These are phyloP conservation scores for Heimioporus sp. DNA, from an alignment of 768 basidiomycete species.

Conservation along the genomic window DNA sequence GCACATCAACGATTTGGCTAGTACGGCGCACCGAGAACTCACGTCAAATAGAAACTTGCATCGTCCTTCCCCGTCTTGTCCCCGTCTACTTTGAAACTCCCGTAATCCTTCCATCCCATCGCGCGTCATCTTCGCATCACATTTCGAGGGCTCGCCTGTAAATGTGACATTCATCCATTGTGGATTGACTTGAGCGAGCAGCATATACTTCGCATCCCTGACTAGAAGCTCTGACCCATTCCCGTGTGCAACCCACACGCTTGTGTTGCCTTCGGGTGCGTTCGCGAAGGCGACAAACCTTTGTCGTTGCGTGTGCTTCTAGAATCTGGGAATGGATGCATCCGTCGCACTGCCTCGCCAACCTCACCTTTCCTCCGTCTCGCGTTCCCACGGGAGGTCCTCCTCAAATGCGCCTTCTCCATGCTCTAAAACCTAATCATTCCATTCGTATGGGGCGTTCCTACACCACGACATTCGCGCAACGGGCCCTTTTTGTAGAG, in stretches of 20 bases:
- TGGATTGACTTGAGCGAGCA: slow-evolving; percentile 45
- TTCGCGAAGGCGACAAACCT: slow-evolving; percentile 46
- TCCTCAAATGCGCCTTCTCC: slow-evolving; percentile 35
- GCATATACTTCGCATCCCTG: slow-evolving; percentile 32
- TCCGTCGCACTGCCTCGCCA: slow-evolving; percentile 81
- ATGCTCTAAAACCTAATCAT: slow-evolving; percentile 22
- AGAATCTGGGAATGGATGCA: slow-evolving; percentile 38
- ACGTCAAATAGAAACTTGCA: slow-evolving; percentile 65
- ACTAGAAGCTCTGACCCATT: slow-evolving; percentile 25
- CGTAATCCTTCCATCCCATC: slow-evolving; percentile 42
- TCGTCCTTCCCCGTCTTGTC: slow-evolving; percentile 46
- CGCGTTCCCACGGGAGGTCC: slow-evolving; percentile 65
- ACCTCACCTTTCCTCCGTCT: slow-evolving; percentile 55
- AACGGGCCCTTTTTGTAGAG: slow-evolving; percentile 40
- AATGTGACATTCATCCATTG: slow-evolving; percentile 64
- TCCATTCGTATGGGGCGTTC: too few relatives aligned
- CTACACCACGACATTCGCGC: too few relatives aligned
- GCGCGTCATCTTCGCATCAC: slow-evolving; percentile 37
- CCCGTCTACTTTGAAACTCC: slow-evolving; percentile 47
- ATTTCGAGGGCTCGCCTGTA: slow-evolving; percentile 42
- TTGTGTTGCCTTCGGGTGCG: slow-evolving; percentile 36
- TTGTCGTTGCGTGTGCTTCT: slow-evolving; percentile 51
- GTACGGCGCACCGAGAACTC: slow-evolving; percentile 12
- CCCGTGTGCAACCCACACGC: slow-evolving; percentile 35
- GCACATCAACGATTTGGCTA: too few relatives aligned